Evolutionary conservation across 257 asterid species (phyloP).

Genomic region (Misopates orontium): DNA sequence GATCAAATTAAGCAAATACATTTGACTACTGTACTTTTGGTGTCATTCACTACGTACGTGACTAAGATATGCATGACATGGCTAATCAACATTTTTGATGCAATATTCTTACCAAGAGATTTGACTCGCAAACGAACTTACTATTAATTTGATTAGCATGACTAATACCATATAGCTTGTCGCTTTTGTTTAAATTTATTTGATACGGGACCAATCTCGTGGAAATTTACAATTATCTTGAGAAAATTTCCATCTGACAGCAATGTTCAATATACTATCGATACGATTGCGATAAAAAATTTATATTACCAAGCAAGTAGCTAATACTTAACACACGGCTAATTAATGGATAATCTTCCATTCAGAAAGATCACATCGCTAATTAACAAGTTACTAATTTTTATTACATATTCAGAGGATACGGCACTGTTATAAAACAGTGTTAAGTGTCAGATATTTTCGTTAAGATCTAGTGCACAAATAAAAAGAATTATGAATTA

Average conservation of each 20-base stretch:
- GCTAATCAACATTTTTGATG: background rate
- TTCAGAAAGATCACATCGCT: no score
- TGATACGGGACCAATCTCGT: background rate
- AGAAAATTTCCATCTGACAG: conserved; percentile 16
- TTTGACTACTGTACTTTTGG: background rate
- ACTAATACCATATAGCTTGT: no score
- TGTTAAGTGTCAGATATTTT: no score
- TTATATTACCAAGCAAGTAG: background rate
- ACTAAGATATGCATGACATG: no score
- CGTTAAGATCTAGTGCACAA: no score
- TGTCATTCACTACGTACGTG: background rate
- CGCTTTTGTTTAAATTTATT: background rate
- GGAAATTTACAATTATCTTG: background rate
- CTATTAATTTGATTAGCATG: background rate
- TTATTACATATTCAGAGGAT: no score
- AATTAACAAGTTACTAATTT: no score
- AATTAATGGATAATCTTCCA: no score
- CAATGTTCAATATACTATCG: conserved; percentile 23
- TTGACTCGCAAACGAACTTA: conserved; percentile 24
- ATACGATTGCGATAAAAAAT: conserved; percentile 5
- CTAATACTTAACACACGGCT: background rate
- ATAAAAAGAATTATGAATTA: no score
- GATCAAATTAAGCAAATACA: background rate
- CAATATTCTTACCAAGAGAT: conserved; percentile 3
- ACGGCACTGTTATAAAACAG: no score